Percentiles rank a stretch among this genome's conserved stretches.
Evolutionary conservation across 2,329 filamentous ascomycete genomes (phyloP).

Genomic region (Diaporthe vexans): DNA sequence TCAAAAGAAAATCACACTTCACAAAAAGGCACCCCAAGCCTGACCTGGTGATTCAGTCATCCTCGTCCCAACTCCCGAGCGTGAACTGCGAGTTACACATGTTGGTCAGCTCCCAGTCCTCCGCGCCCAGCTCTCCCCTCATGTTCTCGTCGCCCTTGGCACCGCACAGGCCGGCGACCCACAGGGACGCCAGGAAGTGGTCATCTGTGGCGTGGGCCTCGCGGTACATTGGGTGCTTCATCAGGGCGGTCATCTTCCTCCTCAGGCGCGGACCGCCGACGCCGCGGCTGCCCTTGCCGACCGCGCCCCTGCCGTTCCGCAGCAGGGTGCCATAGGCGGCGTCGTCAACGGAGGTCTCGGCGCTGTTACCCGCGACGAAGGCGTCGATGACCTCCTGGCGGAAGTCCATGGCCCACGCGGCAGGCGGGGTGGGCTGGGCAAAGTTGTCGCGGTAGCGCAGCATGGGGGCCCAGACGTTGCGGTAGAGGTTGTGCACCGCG

Average conservation of each 20-base stretch:
- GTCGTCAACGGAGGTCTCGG: slow-evolving; percentile 38
- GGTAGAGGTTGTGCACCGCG: slow-evolving; percentile 78
- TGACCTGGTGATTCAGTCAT: slow-evolving; percentile 23
- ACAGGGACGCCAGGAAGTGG: slow-evolving; percentile 76
- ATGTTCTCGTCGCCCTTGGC: slow-evolving; percentile 60
- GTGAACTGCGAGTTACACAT: slow-evolving; percentile 75
- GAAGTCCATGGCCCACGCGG: slow-evolving; percentile 74
- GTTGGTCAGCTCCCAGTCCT: slow-evolving; percentile 77
- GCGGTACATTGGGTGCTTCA: slow-evolving; percentile 76
- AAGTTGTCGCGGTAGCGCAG: slow-evolving; percentile 74
- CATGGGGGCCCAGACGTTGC: slow-evolving; percentile 77
- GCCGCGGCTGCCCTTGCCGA: slow-evolving; percentile 30
- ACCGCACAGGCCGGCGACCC: slow-evolving; percentile 71
- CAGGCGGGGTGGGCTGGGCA: slow-evolving; percentile 70
- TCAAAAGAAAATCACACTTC: not conserved
- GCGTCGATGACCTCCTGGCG: slow-evolving; percentile 75
- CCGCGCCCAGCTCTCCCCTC: slow-evolving; percentile 63
- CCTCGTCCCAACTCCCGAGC: slow-evolving; percentile 56
- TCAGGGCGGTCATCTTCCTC: slow-evolving; percentile 70
- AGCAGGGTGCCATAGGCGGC: slow-evolving; percentile 42
- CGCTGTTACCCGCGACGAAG: slow-evolving; percentile 59
- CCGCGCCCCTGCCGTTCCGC: slow-evolving; percentile 42
- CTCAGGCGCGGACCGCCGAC: slow-evolving; percentile 66
- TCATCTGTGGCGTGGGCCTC: slow-evolving; percentile 80
- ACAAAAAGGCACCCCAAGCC: not conserved